Conservation (phyloP, 352 stramenopile species). For the Globisporangium heterothallicum region DNA sequence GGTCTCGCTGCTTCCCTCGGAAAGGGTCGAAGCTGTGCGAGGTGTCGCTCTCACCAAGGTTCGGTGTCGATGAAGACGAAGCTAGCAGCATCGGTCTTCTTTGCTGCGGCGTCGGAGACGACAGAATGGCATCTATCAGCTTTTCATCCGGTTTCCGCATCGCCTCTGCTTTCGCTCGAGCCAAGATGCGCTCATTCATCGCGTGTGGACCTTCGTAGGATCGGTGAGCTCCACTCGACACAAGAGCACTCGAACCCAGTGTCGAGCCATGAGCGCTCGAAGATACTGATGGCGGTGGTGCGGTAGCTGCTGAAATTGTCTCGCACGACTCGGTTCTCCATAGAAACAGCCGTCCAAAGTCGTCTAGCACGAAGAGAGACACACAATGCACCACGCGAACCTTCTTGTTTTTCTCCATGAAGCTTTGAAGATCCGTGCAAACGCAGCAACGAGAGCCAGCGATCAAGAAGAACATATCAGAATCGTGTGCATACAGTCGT, state of each 20-base stretch:
- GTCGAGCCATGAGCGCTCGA: conserved; percentile 1
- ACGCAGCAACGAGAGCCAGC: background rate
- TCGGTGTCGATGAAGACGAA: conserved; percentile 25
- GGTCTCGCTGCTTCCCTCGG: conserved; percentile 21
- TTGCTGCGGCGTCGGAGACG: conserved; percentile 36
- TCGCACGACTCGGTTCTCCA: conserved; percentile 51
- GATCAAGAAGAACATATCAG: background rate
- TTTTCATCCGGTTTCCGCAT: conserved; percentile 48
- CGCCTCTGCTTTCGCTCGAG: conserved; percentile 47
- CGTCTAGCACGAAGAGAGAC: conserved; percentile 54
- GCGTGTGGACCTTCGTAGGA: conserved; percentile 50
- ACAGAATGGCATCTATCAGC: conserved; percentile 67
- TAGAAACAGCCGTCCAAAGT: conserved; percentile 41
- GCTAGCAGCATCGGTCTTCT: conserved; percentile 25
- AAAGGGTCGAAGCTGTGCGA: conserved; percentile 29
- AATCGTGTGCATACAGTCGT: no score
- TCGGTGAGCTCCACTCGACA: conserved; percentile 1
- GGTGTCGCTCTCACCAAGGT: conserved; percentile 3
- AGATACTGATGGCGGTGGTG: conserved; percentile 8
- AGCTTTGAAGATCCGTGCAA: conserved; percentile 24
- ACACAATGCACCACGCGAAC: conserved; percentile 53
- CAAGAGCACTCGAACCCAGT: background rate
- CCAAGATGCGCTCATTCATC: conserved; percentile 57
- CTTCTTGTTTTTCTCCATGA: conserved; percentile 60
- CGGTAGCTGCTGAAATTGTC: conserved; percentile 29